Evolutionary conservation across 768 basidiomycete species (phyloP).

Genomic region (Calocybe indica): DNA sequence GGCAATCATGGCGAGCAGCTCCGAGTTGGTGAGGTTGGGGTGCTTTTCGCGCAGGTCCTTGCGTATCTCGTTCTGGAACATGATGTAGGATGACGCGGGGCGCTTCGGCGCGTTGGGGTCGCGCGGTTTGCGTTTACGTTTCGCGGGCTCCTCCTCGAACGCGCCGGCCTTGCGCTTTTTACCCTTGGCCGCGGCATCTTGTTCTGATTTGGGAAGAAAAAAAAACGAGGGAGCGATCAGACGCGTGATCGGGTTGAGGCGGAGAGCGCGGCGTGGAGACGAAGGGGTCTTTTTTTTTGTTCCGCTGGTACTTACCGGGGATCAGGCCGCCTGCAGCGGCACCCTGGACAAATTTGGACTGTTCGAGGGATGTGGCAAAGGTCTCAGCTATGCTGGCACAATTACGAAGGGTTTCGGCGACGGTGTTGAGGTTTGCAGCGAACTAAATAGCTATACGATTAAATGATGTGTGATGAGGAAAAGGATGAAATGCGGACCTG

Average conservation of each 20-base stretch:
- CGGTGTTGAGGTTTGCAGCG: slow-evolving; percentile 42
- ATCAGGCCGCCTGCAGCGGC: not conserved
- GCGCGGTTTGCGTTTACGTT: slow-evolving; percentile 66
- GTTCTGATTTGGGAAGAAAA: slow-evolving; percentile 12
- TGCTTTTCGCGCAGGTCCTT: slow-evolving; percentile 60
- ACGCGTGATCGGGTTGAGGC: slow-evolving; percentile 12
- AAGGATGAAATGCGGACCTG: slow-evolving; percentile 22
- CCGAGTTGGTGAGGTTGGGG: slow-evolving; percentile 61
- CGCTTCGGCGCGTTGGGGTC: slow-evolving; percentile 95
- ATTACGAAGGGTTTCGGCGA: slow-evolving; percentile 60
- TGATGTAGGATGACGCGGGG: slow-evolving; percentile 86
- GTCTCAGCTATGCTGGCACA: slow-evolving; percentile 56
- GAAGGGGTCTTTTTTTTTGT: slow-evolving; percentile 4
- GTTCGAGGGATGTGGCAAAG: slow-evolving; percentile 45
- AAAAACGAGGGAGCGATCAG: not conserved
- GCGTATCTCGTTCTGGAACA: slow-evolving; percentile 91
- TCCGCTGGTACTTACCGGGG: slow-evolving; percentile 1
- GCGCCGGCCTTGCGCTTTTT: slow-evolving; percentile 51
- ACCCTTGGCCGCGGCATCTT: slow-evolving; percentile 20
- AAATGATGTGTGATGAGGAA: slow-evolving; percentile 1
- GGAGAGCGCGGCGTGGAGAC: not conserved
- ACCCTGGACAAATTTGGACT: slow-evolving; percentile 13
- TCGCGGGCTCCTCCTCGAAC: slow-evolving; percentile 38
- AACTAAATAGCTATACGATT: slow-evolving; percentile 35
- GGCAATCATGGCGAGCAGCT: slow-evolving; percentile 67